Evolutionary conservation across 2,329 filamentous ascomycete species (phyloP).

Genomic region (Fusarium coicis): DNA sequence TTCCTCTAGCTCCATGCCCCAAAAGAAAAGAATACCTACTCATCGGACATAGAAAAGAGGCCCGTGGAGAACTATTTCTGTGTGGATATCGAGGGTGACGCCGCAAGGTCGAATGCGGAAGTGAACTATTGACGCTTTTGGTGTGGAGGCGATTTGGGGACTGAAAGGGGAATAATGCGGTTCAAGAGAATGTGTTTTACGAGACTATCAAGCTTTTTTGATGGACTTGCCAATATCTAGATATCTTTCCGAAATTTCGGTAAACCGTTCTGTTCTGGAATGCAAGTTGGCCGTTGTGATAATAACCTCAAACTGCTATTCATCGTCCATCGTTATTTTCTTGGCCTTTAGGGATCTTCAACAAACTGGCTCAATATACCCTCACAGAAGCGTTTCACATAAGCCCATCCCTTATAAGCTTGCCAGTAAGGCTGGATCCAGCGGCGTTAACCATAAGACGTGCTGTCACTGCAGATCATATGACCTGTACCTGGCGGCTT

Average conservation of each 20-base stretch:
- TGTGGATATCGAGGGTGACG: constrained; percentile 13
- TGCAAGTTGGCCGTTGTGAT: background rate
- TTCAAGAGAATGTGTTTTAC: background rate
- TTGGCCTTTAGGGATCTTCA: too few species aligned
- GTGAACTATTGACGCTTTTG: background rate
- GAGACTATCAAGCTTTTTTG: background rate
- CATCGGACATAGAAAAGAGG: background rate
- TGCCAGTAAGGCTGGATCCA: background rate
- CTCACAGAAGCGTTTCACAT: background rate
- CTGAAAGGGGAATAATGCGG: background rate
- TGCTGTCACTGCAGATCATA: background rate
- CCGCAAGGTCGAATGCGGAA: constrained; percentile 24
- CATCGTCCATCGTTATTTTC: background rate
- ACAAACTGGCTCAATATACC: background rate
- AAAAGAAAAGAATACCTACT: background rate
- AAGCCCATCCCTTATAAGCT: background rate
- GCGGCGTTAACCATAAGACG: background rate
- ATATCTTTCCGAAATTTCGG: background rate
- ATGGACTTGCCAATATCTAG: background rate
- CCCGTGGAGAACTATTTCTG: background rate
- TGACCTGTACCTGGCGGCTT: background rate
- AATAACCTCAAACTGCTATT: background rate
- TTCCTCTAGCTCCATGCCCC: background rate
- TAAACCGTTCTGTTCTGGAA: background rate
- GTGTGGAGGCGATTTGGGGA: background rate